Evolutionary conservation across 208 protist species (phyloP).

Genomic region (Vickermania spadyakhi): DNA sequence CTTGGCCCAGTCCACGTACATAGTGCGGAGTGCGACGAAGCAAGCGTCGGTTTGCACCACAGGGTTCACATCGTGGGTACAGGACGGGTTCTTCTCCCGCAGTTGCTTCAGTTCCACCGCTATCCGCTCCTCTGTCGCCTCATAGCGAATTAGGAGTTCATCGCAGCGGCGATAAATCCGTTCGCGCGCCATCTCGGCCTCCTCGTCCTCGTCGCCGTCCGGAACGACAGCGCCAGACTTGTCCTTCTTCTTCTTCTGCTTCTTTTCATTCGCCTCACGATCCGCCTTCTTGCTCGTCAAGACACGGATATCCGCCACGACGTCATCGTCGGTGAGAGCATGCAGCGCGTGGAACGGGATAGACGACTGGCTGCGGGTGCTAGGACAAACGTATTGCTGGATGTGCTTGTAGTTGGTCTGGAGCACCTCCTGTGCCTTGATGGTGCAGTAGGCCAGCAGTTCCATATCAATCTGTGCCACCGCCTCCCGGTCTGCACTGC

Average conservation of each 20-base stretch:
- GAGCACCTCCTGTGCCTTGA: constrained; percentile 14
- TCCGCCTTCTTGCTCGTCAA: too few relatives aligned
- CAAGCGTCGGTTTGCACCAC: constrained; percentile 38
- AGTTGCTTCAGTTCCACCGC: constrained; percentile 20
- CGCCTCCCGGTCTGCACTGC: constrained; percentile 7
- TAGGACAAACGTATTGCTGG: constrained; percentile 19
- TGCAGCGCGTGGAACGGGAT: constrained; percentile 23
- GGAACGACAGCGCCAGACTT: constrained; percentile 19
- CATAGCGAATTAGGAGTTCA: constrained; percentile 21
- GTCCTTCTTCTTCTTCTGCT: constrained; percentile 8
- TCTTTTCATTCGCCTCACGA: too few relatives aligned
- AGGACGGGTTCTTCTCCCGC: constrained; percentile 38
- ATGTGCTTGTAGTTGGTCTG: constrained; percentile 19
- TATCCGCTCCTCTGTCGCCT: constrained; percentile 22
- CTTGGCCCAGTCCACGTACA: constrained; percentile 32
- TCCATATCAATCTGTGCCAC: constrained; percentile 19
- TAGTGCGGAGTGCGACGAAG: constrained; percentile 24
- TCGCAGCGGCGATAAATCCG: constrained; percentile 9
- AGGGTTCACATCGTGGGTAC: constrained; percentile 54
- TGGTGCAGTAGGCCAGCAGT: constrained; percentile 11
- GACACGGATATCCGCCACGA: constrained; percentile 25
- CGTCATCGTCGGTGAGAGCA: constrained; percentile 30
- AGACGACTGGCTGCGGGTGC: constrained; percentile 7
- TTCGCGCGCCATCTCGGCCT: constrained; percentile 19
- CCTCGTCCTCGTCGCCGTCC: constrained; percentile 10